These are phyloP conservation scores for Chlamydomonas sp. DNA, from an alignment of 139 green algal species.

Conservation along the genomic window DNA sequence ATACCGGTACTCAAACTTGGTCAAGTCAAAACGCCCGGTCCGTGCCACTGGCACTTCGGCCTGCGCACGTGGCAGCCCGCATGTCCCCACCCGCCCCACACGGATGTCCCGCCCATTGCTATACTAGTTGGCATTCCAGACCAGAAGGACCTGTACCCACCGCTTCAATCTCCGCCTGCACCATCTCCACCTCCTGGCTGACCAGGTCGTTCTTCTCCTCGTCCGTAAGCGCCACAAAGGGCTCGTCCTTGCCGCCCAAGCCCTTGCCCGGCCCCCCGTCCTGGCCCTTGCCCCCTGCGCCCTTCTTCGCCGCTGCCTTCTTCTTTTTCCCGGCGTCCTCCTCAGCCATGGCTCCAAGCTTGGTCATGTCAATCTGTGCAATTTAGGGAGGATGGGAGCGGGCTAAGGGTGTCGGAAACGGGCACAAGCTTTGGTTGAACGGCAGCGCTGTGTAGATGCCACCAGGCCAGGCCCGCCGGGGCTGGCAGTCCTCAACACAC, in stretches of 20 bases:
- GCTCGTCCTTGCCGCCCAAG: conserved; percentile 33
- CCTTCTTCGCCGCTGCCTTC: conserved; percentile 46
- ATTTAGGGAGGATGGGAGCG: background rate
- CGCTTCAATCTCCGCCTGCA: conserved; percentile 63
- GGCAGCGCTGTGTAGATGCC: no score
- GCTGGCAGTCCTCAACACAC: no score
- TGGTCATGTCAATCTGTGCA: conserved; percentile 19
- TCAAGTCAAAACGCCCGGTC: no score
- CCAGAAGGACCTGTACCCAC: background rate
- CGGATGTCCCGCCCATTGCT: no score
- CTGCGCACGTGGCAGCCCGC: no score
- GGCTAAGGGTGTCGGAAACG: no score
- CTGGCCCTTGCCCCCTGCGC: conserved; percentile 46
- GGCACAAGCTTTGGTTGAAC: no score
- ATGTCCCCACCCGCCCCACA: no score
- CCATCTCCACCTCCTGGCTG: conserved; percentile 68
- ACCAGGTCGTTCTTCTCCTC: conserved; percentile 81
- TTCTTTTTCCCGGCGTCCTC: conserved; percentile 47
- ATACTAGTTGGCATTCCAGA: no score
- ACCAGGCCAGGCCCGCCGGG: no score
- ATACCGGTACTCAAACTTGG: no score
- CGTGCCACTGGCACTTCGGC: no score
- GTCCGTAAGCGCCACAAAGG: conserved; percentile 54
- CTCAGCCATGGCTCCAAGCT: conserved; percentile 24
- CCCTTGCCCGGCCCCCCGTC: background rate